Percentiles rank a stretch among this genome's conserved stretches.
These are phyloP conservation scores for Podila horticola DNA, from an alignment of 192 early-diverging fungal genomes.

Conservation along the genomic window DNA sequence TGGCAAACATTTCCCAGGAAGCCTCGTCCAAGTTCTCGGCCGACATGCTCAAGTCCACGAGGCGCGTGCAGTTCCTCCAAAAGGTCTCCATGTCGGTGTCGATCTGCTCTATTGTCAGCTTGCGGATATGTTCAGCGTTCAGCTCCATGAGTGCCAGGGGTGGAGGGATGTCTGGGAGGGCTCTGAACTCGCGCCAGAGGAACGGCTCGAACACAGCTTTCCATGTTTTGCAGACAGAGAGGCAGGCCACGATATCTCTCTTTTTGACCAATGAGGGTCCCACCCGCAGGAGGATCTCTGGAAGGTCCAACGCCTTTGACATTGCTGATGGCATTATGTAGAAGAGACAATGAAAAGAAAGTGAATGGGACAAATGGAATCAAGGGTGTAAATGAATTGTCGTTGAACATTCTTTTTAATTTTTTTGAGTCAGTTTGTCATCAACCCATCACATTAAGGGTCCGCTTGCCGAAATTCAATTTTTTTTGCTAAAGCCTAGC, in stretches of 20 bases:
- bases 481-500: no score
- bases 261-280: constrained; percentile 1
- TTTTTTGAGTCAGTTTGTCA: no score
- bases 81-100: neutral
- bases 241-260: neutral
- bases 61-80: neutral
- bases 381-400: no score
- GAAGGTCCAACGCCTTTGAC: constrained; percentile 19
- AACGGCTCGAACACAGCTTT: constrained; percentile 16
- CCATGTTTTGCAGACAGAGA: constrained; percentile 34
- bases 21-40: neutral
- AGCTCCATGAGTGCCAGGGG: constrained; percentile 6
- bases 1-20: constrained; percentile 9
- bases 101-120: constrained; percentile 9
- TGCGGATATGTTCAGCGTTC: constrained; percentile 26
- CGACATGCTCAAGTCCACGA: neutral
- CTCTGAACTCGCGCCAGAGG: constrained; percentile 26
- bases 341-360: no score
- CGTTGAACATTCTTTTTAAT: no score
- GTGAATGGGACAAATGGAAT: no score
- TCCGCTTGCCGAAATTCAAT: no score
- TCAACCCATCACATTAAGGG: no score
- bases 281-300: constrained; percentile 32
- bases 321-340: neutral
- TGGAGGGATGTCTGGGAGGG: neutral